Evolutionary conservation across 2,329 filamentous ascomycete species (phyloP).

Genomic region (Berkeleyomyces basicola): DNA sequence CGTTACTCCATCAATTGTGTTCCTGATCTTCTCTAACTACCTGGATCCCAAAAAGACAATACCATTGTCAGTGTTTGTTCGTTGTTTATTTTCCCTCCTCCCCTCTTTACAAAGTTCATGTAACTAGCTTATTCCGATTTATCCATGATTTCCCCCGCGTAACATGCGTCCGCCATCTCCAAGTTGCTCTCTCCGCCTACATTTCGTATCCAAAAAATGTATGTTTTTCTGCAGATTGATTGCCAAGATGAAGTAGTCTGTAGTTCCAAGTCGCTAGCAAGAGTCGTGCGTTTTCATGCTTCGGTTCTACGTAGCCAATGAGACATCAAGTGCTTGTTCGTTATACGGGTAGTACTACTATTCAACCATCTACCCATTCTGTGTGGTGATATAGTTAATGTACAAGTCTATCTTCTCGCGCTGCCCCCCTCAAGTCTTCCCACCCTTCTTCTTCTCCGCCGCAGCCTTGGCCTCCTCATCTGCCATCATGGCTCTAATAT

Average conservation of each 20-base stretch:
- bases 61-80: too few species aligned
- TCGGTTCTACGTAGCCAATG: too few species aligned
- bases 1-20: too few species aligned
- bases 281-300: too few species aligned
- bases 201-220: not conserved
- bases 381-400: conserved; percentile 1
- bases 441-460: conserved; percentile 12
- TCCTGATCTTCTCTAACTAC: too few species aligned
- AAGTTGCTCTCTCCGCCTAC: not conserved
- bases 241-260: not conserved
- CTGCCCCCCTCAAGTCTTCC: conserved; percentile 6
- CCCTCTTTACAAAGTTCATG: too few species aligned
- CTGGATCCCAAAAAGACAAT: too few species aligned
- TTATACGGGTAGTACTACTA: too few species aligned
- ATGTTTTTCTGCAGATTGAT: not conserved
- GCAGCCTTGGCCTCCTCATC: conserved; percentile 33
- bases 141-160: not conserved
- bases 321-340: too few species aligned
- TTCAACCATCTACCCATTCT: too few species aligned
- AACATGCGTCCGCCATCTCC: not conserved
- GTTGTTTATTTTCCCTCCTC: not conserved
- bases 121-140: not conserved
- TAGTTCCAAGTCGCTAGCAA: not conserved
- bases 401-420: not conserved
- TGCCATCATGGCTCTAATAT: conserved; percentile 55